Base-by-base conservation (phyloP, 202 grass and related monocot genomes). In the Eragrostis tef region DNA sequence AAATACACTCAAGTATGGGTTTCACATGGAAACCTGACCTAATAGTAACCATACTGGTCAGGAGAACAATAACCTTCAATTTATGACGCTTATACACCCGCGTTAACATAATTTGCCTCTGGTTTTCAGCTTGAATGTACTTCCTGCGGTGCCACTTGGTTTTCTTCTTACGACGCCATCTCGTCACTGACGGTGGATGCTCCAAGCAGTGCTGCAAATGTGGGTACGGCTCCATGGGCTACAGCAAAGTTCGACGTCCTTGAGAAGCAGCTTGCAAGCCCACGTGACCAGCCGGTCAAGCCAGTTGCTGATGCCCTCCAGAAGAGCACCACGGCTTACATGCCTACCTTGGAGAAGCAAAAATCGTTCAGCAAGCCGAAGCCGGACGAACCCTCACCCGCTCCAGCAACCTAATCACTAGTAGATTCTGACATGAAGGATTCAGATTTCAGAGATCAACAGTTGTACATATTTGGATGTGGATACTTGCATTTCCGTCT, bases 221-320 rank as follows among this genome's bases (percentile, higher is more conserved):
- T 98, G 11, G 93, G 90, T 0, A 72, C 90, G 0, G 92, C 96
- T 41, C 90, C 96, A 1, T 91, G 79, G 88, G 92, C 90, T 16
- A 91, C 96, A 25, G 57, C 90, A 7, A 99, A 99, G 59, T 99
- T 99, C 25, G 96, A 99, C 17, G 90, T 91, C 39, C 65, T 95
- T 14, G 89, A 99, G 88, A 98, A 91, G 82, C 73, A 94, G 52
- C 72, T 99, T 24, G 43, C 70, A 4, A 95, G 90, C 66, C 94
- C 91, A 43, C 88, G 90, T 0, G 88, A 90, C 66, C 79, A 90
- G 62, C 73, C 87, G 6, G 91, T 85, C 42, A 90, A 92, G 43
- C 16, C 85, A 15, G 7, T 60, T 50, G 31, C 70, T 4, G 75
- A 90, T 79, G 54, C 61, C 15, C 57, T 91, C 34, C 84, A 91